Base-by-base conservation (phyloP, 371 early-diverging fungal species). In the Paramicrosporidium saccamoebae region DNA sequence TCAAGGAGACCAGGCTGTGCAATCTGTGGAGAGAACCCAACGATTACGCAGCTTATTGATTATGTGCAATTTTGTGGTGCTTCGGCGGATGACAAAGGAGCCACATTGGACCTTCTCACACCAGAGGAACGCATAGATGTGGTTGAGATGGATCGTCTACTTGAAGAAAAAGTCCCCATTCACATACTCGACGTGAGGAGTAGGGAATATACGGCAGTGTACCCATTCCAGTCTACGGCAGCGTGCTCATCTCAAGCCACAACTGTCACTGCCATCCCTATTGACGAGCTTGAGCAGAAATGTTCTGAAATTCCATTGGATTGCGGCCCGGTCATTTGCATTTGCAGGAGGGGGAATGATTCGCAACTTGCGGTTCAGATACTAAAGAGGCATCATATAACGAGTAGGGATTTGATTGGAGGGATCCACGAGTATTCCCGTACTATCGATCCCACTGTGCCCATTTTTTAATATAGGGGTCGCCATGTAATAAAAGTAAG, bases 311-410 rank as follows among this genome's bases (percentile, higher is more conserved):
- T 20, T n/a, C 12, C 10, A 13, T 16, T 27, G 14, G 22, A 21
- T n/a, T 33, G 37, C 2, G 31, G 24, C 17, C 30, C 48, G 47
- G 68, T 88, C 7, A 75, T 58, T 34, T 55, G 71, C 0, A 35
- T 88, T n/a, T 90, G 92, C 35, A 61, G 86, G 17, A 42, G 64
- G 14, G 86, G 92, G 5, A 81, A 82, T 35, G 63, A 75, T 34
- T 73, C 74, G 5, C 79, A 84, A 37, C 41, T 62, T 15, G 86
- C 86, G 1, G 74, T 63, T 9, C 45, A 45, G 27, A 42, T 53
- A 23, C 39, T 72, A 23, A 42, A 53, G 29, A 37, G 55, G 17
- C 31, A 38, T 27, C 58, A 58, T 2, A 39, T 58, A 10, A 28
- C 1, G 21, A 35, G 7, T 35, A n/a, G n/a, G n/a, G n/a, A n/a